Evolutionary conservation across 768 basidiomycete genomes (phyloP).

Genomic region (Boletus eberwhitei): DNA sequence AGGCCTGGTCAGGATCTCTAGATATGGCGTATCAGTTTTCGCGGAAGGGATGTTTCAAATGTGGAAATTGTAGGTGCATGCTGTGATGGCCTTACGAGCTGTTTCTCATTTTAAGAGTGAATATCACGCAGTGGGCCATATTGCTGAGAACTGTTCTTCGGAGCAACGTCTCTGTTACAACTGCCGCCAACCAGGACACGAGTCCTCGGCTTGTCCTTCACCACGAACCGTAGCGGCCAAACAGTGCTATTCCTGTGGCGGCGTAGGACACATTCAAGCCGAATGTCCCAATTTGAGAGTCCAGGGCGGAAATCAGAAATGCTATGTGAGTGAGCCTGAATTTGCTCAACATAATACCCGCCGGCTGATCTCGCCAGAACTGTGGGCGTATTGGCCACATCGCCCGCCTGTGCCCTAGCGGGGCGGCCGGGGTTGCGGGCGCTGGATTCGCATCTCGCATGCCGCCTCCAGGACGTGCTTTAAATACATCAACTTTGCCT

Average conservation of each 20-base stretch:
- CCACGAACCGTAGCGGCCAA: constrained; percentile 81
- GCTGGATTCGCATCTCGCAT: constrained; percentile 60
- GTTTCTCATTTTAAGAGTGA: constrained; percentile 12
- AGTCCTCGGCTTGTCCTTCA: constrained; percentile 82
- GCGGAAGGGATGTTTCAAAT: constrained; percentile 91
- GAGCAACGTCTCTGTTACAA: constrained; percentile 92
- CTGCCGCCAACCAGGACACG: constrained; percentile 92
- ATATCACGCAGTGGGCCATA: constrained; percentile 70
- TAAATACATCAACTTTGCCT: constrained; percentile 74
- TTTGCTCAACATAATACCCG: constrained; percentile 1
- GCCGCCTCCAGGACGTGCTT: constrained; percentile 68
- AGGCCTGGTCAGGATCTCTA: constrained; percentile 41
- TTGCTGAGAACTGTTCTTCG: constrained; percentile 88
- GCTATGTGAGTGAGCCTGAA: constrained; percentile 58
- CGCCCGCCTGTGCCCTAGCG: constrained; percentile 69
- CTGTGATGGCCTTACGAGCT: constrained; percentile 6
- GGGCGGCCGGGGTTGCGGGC: constrained; percentile 35
- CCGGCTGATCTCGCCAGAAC: constrained; percentile 42
- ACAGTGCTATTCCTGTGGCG: constrained; percentile 92
- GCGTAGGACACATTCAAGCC: constrained; percentile 86
- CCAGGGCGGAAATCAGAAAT: constrained; percentile 70
- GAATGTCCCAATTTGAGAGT: constrained; percentile 81
- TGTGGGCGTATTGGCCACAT: constrained; percentile 84
- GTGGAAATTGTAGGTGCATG: constrained; percentile 74
- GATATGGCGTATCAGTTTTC: constrained; percentile 79